Conservation (phyloP, 257 asterid species). For the Vinca minor region DNA sequence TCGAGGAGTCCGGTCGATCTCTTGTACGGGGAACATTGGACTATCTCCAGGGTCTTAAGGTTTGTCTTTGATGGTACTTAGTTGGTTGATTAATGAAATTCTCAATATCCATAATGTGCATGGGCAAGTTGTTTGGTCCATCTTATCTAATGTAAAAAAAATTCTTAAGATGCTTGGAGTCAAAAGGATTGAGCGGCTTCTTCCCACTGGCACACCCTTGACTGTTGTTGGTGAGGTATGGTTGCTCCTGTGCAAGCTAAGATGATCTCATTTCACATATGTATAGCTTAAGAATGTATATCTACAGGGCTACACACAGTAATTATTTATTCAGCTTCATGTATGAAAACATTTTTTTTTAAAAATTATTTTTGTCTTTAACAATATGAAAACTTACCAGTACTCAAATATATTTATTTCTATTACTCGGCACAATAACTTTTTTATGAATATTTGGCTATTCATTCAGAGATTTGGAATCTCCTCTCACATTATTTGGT, state of each 20-base stretch:
- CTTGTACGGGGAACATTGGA: conserved; percentile 93
- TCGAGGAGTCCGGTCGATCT: conserved; percentile 93
- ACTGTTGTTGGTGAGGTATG: conserved; percentile 98
- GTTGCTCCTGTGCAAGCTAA: conserved; percentile 5
- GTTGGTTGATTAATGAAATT: neutral
- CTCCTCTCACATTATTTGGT: too few relatives aligned
- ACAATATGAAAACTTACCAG: too few relatives aligned
- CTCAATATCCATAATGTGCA: conserved; percentile 2
- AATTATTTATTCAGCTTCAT: neutral
- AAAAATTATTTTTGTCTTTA: too few relatives aligned
- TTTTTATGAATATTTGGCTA: neutral
- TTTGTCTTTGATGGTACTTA: conserved; percentile 15
- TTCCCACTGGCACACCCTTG: conserved; percentile 92
- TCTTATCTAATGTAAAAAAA: conserved; percentile 12
- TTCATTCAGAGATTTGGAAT: neutral
- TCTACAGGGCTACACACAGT: neutral
- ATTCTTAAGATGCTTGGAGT: conserved; percentile 89
- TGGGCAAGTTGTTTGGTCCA: conserved; percentile 7
- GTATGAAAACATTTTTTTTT: too few relatives aligned
- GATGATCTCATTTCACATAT: neutral
- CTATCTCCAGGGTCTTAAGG: conserved; percentile 98
- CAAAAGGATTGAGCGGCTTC: conserved; percentile 92
- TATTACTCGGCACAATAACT: neutral
- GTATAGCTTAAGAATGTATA: neutral
- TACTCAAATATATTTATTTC: neutral